Percentiles rank a stretch among this genome's conserved stretches.
These are phyloP conservation scores for Apiotrichum siamense DNA, from an alignment of 1,284 basidiomycete genomes.

Conservation along the genomic window DNA sequence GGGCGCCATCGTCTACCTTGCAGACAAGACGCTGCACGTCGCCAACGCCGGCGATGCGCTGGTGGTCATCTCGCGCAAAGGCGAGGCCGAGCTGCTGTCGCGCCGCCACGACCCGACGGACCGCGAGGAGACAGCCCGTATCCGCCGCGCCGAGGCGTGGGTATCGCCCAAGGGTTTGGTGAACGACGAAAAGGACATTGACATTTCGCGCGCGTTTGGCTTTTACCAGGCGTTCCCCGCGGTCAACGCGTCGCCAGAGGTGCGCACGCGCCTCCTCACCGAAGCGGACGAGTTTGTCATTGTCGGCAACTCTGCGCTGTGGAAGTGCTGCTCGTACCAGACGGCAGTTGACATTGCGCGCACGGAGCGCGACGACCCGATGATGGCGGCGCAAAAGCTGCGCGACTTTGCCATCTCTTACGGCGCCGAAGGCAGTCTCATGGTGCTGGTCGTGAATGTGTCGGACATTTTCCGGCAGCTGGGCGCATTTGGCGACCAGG, in stretches of 20 bases:
- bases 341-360: conserved; percentile 96
- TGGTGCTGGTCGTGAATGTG: conserved; percentile 96
- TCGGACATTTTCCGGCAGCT: conserved; percentile 71
- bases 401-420: conserved; percentile 96
- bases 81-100: conserved; percentile 69
- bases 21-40: conserved; percentile 73
- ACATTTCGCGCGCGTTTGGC: conserved; percentile 88
- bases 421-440: conserved; percentile 86
- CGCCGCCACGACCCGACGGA: conserved; percentile 88
- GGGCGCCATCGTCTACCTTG: conserved; percentile 80
- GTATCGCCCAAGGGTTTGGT: conserved; percentile 89
- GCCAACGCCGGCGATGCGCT: conserved; percentile 87
- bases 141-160: conserved; percentile 90
- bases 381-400: conserved; percentile 95
- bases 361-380: conserved; percentile 75
- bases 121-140: conserved; percentile 73
- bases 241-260: conserved; percentile 81
- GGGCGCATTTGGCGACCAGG: conserved; percentile 4
- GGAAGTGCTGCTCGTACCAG: conserved; percentile 92
- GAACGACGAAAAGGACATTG: conserved; percentile 73
- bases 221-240: conserved; percentile 88
- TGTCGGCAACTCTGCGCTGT: conserved; percentile 84
- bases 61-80: conserved; percentile 78
- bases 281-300: conserved; percentile 96
- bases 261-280: conserved; percentile 63